Evolutionary conservation across 257 asterid species (phyloP), one percentile per base, ranked within the genome.

Genomic region (Haberlea rhodopensis): DNA sequence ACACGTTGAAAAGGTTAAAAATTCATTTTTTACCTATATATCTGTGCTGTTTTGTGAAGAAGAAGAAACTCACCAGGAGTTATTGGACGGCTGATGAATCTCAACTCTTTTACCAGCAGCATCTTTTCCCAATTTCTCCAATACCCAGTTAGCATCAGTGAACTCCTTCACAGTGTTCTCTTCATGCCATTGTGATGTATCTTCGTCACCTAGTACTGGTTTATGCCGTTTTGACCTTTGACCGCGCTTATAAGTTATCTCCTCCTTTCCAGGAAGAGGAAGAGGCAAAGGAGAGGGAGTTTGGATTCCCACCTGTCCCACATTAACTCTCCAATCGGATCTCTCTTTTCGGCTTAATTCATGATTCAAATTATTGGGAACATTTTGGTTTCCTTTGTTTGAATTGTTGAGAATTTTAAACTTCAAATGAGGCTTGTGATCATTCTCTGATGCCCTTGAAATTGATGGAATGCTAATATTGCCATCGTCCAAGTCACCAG

Each of bases 61-160:
- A 37, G 46, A 37, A 37, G 46, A 37, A 11, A 72, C 89, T 70
- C 58, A 87, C 99, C 99, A 90, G 49, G 97, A 69, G 73, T 87
- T 79, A 71, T 72, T 84, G 43, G 96, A 81, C 5, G 94, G 76
- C 64, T 87, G 90, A 81, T 90, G 99, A 74, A 90, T 73, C 80
- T 94, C 96, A 55, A 94, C 96, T 78, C 96, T 84, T 83, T 94
- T 94, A 26, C 99, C 97, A 58, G 84, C 82, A 28, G 99, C 99
- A 84, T 86, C 95, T 86, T 86, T 86, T 28, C 99, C 99, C 82
- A 94, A 72, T 74, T 86, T 94, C 87, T 90, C 95, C 67, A 94
- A 79, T 79, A 94, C 79, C 96, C 99, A 94, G 65, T 79, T 90
- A 56, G 95, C 99, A 83, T 81, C 96, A 55, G 85, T 75, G 55